phyloP scores from a whole-genome alignment of 176 grass and related monocot species.

The Thinopyrum elongatum region DNA sequence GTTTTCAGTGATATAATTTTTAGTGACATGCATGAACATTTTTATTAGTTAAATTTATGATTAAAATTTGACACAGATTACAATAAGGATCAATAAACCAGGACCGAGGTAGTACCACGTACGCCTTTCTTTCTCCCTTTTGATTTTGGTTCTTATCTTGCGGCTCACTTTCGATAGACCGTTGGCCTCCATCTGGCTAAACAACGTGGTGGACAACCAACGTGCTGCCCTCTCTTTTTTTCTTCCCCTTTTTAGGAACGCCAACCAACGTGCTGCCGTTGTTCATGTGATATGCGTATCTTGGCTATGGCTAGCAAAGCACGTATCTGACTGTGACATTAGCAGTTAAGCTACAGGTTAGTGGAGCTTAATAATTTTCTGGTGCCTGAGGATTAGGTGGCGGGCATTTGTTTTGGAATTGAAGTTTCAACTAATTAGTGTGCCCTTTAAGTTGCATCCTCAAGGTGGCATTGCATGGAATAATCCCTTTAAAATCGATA shows the following conservation, averaged over 20 bases:
- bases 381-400: conserved; percentile 48
- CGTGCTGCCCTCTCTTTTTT: neutral
- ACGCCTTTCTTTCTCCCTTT: neutral
- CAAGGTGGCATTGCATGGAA: too few relatives aligned
- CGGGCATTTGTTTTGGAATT: conserved; percentile 32
- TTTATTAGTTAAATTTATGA: too few relatives aligned
- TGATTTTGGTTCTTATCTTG: neutral
- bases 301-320: neutral
- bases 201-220: neutral
- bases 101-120: too few relatives aligned
- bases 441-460: neutral
- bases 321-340: neutral
- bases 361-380: neutral
- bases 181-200: neutral
- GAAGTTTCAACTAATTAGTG: conserved; percentile 52
- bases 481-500: too few relatives aligned
- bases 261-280: neutral
- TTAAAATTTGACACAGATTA: too few relatives aligned
- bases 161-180: neutral
- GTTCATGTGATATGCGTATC: neutral
- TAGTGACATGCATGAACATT: too few relatives aligned
- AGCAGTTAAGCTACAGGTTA: neutral
- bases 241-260: too few relatives aligned
- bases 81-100: too few relatives aligned
- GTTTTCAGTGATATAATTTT: too few relatives aligned